Percentiles rank a stretch among this genome's conserved stretches.
phyloP scores from a whole-genome alignment of 306 rosid species.

The Prinsepia uniflora region DNA sequence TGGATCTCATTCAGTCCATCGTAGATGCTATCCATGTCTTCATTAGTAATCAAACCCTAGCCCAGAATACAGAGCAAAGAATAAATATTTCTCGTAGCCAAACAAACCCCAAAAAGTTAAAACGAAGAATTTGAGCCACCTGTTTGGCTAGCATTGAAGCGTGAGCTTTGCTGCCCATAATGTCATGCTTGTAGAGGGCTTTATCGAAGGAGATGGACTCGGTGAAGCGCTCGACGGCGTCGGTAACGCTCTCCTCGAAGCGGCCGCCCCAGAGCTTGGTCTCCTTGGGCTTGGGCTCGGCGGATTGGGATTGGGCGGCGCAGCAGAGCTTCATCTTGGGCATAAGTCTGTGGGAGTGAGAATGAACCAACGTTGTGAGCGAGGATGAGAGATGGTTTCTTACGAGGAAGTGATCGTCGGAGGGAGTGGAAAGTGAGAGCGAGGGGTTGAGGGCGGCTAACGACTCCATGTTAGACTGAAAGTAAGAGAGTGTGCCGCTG shows the following conservation, averaged over 20 bases:
- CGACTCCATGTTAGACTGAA: not conserved
- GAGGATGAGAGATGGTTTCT: not conserved
- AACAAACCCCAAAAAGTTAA: not conserved
- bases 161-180: conserved; percentile 80
- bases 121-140: conserved; percentile 30
- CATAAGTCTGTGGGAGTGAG: not conserved
- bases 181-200: conserved; percentile 78
- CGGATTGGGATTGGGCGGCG: conserved; percentile 16
- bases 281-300: conserved; percentile 46
- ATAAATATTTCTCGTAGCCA: not conserved
- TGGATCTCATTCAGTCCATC: conserved; percentile 70
- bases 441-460: conserved; percentile 11
- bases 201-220: conserved; percentile 92
- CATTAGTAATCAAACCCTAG: conserved; percentile 63
- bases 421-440: conserved; percentile 17
- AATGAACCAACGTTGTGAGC: not conserved
- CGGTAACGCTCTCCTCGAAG: conserved; percentile 80
- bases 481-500: too few relatives aligned
- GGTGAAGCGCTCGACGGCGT: conserved; percentile 81
- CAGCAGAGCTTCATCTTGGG: conserved; percentile 25
- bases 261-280: conserved; percentile 99
- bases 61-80: not conserved
- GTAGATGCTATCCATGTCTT: conserved; percentile 63
- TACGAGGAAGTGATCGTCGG: not conserved
- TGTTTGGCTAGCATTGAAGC: conserved; percentile 93